Evolutionary conservation across 352 stramenopile genomes (phyloP).

Genomic region (Globisporangium abappressorium): DNA sequence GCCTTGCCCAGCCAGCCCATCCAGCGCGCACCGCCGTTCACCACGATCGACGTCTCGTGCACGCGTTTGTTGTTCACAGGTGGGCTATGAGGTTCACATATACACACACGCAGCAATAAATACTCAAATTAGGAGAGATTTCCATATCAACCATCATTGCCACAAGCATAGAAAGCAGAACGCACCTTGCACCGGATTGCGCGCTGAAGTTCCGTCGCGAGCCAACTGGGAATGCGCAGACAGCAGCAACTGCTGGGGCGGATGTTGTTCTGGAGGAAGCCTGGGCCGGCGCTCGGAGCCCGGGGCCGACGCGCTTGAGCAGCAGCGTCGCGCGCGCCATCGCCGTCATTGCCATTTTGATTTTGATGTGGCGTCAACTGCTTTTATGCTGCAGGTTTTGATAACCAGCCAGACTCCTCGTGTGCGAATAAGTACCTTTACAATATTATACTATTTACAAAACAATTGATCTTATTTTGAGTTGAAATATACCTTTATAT

Average conservation of each 20-base stretch:
- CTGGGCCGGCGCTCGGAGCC: neutral
- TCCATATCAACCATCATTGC: neutral
- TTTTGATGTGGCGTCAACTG: neutral
- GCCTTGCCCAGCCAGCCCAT: slow-evolving; percentile 62
- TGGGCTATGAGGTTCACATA: slow-evolving; percentile 10
- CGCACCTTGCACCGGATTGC: slow-evolving; percentile 6
- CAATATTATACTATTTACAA: neutral
- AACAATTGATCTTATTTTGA: too few relatives aligned
- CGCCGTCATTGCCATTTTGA: neutral
- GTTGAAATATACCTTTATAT: too few relatives aligned
- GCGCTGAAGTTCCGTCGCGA: neutral
- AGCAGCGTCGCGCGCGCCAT: neutral
- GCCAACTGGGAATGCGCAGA: too few relatives aligned
- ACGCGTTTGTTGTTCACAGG: slow-evolving; percentile 35
- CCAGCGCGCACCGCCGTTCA: slow-evolving; percentile 41
- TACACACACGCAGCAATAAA: neutral
- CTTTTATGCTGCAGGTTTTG: neutral
- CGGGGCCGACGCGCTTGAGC: neutral
- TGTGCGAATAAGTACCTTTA: neutral
- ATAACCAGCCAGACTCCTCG: neutral
- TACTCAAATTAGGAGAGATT: neutral
- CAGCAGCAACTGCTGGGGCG: neutral
- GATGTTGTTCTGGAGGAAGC: neutral
- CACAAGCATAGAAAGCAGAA: neutral
- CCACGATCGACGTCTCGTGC: slow-evolving; percentile 51